phyloP scores from a whole-genome alignment of 1,284 basidiomycete genomes.

The Leucoagaricus sp. region DNA sequence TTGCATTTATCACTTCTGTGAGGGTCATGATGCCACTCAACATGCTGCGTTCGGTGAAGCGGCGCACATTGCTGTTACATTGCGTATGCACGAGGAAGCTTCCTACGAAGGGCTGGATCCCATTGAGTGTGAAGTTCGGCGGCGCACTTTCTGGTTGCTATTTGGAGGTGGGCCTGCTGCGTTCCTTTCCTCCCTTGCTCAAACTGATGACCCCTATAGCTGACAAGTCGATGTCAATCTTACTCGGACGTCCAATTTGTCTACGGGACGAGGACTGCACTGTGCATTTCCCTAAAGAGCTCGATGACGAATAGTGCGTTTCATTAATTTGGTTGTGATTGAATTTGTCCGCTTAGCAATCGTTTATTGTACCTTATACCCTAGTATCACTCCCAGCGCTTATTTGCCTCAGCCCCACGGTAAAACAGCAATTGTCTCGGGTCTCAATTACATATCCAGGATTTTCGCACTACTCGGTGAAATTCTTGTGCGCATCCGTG shows the following conservation, averaged over 20 bases:
- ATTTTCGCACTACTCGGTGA: constrained; percentile 83
- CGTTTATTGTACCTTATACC: constrained; percentile 20
- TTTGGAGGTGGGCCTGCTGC: constrained; percentile 64
- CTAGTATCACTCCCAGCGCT: constrained; percentile 75
- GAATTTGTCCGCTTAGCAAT: constrained; percentile 34
- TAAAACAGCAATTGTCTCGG: constrained; percentile 80
- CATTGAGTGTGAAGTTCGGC: constrained; percentile 81
- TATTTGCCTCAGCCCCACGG: constrained; percentile 82
- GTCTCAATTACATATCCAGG: constrained; percentile 83
- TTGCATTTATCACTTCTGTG: constrained; percentile 82
- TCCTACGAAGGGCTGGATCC: constrained; percentile 80
- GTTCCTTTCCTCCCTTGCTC: not conserved
- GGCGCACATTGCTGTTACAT: constrained; percentile 76
- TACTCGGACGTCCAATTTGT: constrained; percentile 78
- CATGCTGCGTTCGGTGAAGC: constrained; percentile 84
- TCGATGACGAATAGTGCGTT: constrained; percentile 84
- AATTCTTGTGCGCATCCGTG: constrained; percentile 80
- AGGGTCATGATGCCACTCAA: constrained; percentile 84
- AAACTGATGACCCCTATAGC: constrained; percentile 42
- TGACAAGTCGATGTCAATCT: constrained; percentile 86
- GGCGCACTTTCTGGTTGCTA: constrained; percentile 83
- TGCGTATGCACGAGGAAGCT: constrained; percentile 82
- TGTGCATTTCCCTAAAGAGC: constrained; percentile 80
- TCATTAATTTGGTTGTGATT: constrained; percentile 21
- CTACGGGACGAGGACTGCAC: constrained; percentile 87